Conservation (phyloP, 2,329 filamentous ascomycete species). For the Penicillium sp. region DNA sequence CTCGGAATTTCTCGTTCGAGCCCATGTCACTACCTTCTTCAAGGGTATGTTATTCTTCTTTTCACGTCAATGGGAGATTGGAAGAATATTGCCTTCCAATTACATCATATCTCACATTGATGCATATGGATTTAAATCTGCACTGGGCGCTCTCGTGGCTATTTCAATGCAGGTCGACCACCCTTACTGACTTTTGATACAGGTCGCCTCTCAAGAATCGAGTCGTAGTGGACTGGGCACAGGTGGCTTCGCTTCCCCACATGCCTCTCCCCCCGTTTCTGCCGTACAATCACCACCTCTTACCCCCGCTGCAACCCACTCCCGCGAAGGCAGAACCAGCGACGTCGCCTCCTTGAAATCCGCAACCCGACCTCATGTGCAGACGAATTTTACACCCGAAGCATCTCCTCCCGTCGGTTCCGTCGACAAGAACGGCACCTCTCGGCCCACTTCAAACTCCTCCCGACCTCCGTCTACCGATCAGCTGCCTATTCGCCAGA, state of each 20-base stretch:
- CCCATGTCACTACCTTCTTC: slow-evolving; percentile 77
- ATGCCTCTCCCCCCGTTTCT: slow-evolving; percentile 66
- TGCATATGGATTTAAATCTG: neutral
- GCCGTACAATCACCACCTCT: slow-evolving; percentile 85
- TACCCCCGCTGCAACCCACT: slow-evolving; percentile 77
- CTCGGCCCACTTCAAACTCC: slow-evolving; percentile 37
- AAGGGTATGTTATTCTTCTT: slow-evolving; percentile 38
- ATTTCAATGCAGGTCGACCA: neutral
- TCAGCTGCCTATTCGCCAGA: slow-evolving; percentile 43
- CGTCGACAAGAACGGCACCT: slow-evolving; percentile 32
- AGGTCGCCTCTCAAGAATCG: slow-evolving; percentile 56
- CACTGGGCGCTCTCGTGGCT: neutral
- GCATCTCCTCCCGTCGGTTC: slow-evolving; percentile 53
- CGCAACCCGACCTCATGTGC: slow-evolving; percentile 34
- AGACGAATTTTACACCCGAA: slow-evolving; percentile 54
- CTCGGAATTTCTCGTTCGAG: slow-evolving; percentile 87
- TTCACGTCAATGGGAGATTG: slow-evolving; percentile 9
- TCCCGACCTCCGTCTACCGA: slow-evolving; percentile 46
- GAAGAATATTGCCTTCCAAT: neutral
- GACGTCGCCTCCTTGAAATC: slow-evolving; percentile 34
- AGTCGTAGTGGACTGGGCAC: slow-evolving; percentile 62
- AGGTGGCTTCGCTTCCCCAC: slow-evolving; percentile 67
- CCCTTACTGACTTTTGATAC: slow-evolving; percentile 11
- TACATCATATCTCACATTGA: neutral
- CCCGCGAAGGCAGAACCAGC: slow-evolving; percentile 52